Evolutionary conservation across 2,329 filamentous ascomycete genomes (phyloP).

Genomic region (Drechslera avenae): DNA sequence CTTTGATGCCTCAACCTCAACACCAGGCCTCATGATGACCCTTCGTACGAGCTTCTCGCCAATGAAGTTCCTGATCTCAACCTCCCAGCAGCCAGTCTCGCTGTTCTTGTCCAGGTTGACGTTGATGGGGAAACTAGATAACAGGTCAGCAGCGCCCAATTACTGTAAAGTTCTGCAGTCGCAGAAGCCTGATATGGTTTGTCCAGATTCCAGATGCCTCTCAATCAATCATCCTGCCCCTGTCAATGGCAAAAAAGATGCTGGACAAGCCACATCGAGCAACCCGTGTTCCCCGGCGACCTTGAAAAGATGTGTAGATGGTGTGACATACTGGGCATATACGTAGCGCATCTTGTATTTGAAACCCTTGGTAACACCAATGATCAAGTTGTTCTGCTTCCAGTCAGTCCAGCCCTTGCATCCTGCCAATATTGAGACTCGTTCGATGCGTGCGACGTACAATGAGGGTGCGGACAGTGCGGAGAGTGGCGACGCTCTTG

Average conservation of each 20-base stretch:
- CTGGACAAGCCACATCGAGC: constrained; percentile 2
- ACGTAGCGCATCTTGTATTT: constrained; percentile 99
- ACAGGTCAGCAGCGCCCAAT: constrained; percentile 19
- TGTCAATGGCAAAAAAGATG: background rate
- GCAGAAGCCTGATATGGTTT: background rate
- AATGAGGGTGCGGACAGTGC: constrained; percentile 97
- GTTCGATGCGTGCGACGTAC: constrained; percentile 32
- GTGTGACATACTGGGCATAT: constrained; percentile 74
- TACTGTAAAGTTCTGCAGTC: no score
- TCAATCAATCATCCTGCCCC: background rate
- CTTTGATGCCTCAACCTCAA: constrained; percentile 87
- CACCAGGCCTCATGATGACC: constrained; percentile 86
- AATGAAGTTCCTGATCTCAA: constrained; percentile 85
- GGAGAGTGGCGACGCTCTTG: constrained; percentile 97
- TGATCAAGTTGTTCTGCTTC: constrained; percentile 83
- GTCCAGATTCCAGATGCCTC: background rate
- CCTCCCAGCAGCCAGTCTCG: constrained; percentile 84
- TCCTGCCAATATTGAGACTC: background rate
- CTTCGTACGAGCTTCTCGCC: constrained; percentile 98
- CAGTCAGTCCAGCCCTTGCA: constrained; percentile 27
- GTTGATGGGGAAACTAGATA: constrained; percentile 92
- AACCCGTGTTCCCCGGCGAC: background rate
- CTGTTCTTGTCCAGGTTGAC: constrained; percentile 97
- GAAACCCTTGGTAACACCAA: constrained; percentile 98
- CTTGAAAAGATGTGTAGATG: background rate